phyloP scores from a whole-genome alignment of 2,329 filamentous ascomycete species.

The Clonostachys sp. region DNA sequence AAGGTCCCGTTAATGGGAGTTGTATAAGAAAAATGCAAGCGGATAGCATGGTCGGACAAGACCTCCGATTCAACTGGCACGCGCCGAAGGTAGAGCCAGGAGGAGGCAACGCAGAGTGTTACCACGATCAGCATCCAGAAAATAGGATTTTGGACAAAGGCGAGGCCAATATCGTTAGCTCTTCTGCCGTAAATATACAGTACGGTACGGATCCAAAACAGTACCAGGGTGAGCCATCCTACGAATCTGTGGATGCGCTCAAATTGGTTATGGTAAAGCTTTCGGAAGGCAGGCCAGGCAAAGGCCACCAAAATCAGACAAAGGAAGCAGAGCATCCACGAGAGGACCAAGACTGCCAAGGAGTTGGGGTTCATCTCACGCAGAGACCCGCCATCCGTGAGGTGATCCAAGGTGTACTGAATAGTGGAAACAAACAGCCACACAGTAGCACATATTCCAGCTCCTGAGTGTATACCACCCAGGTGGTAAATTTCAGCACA shows the following conservation, averaged over 20 bases:
- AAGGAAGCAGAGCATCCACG: slow-evolving; percentile 53
- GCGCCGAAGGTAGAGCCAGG: slow-evolving; percentile 69
- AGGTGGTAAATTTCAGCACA: slow-evolving; percentile 48
- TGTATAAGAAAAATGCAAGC: slow-evolving; percentile 64
- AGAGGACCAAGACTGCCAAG: slow-evolving; percentile 38
- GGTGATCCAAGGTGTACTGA: slow-evolving; percentile 26
- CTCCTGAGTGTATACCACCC: slow-evolving; percentile 45
- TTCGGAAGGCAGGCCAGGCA: slow-evolving; percentile 60
- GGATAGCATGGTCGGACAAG: slow-evolving; percentile 68
- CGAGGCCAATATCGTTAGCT: slow-evolving; percentile 23
- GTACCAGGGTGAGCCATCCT: slow-evolving; percentile 61
- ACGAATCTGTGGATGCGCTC: slow-evolving; percentile 68
- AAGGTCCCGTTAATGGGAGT: slow-evolving; percentile 43
- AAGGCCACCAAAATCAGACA: slow-evolving; percentile 55
- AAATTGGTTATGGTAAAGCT: slow-evolving; percentile 62
- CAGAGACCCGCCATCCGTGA: slow-evolving; percentile 14
- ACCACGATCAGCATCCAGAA: slow-evolving; percentile 67
- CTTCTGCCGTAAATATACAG: slow-evolving; percentile 44
- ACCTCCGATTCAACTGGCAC: slow-evolving; percentile 61
- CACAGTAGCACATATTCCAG: slow-evolving; percentile 40
- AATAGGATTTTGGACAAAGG: slow-evolving; percentile 29
- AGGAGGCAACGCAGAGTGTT: slow-evolving; percentile 62
- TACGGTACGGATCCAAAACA: slow-evolving; percentile 62
- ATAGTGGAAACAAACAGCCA: slow-evolving; percentile 42
- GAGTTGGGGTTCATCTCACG: slow-evolving; percentile 23